Base-by-base conservation (phyloP, 1,139 yeast genomes). In the Debaryomyces udenii region DNA sequence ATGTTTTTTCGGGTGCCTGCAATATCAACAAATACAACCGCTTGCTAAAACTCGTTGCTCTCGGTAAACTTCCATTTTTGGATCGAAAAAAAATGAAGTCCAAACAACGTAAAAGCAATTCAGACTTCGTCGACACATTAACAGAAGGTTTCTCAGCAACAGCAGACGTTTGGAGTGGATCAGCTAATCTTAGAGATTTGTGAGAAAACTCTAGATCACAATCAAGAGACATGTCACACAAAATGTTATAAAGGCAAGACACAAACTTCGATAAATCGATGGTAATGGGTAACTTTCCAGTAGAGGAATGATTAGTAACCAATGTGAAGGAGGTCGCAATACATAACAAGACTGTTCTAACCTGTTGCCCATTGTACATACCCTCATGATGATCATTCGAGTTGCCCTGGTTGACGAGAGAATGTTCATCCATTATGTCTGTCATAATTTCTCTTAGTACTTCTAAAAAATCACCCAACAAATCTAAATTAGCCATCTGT, bases 401-500 rank as follows among this genome's bases (percentile, higher is more conserved):
- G 42, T 58, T 55, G 43, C 55, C 47, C 39, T 50, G 47, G 9
- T 43, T 50, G 28, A 22, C 24, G 27, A 68, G 47, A 3, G 71
- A 55, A 46, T 67, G 70, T 17, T 61, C 63, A 4, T 59, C 61
- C 13, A 70, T 52, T 13, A 70, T 62, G 47, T 80, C 85, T 15
- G 63, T 55, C 63, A 86, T 79, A 22, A 87, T 76, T 62, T 93
- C 98, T 52, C 94, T 75, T 57, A 93, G 74, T 2, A 90, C 96
- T 60, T 86, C 95, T 37, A 93, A 72, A 62, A 93, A 82, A 61
- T 93, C 99, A 22, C 98, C 98, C 52, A 93, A 76, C 40, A 93
- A 71, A 51, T 93, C 98, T 41, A 93, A 81, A 58, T 93, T 93
- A 27, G 95, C 91, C 82, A 91, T 83, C 56, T 85, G 93, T 2